Evolutionary conservation across 768 basidiomycete species (phyloP).

Genomic region (Cystofilobasidium macerans): DNA sequence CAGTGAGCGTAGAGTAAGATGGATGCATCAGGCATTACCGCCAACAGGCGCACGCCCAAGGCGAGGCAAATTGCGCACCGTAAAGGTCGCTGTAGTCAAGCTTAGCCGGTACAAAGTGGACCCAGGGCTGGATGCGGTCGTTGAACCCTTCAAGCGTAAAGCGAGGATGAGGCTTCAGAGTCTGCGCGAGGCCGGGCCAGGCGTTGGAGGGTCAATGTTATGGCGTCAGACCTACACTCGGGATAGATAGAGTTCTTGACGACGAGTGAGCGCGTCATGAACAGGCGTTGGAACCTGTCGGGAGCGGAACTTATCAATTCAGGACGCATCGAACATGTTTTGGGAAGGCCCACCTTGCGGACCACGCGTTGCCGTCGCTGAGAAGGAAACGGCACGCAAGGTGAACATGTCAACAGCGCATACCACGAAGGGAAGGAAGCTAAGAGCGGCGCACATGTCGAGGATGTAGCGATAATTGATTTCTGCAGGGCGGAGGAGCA

Average conservation of each 20-base stretch:
- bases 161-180: no score
- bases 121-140: constrained; percentile 2
- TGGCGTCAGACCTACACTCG: not conserved
- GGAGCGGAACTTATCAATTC: no score
- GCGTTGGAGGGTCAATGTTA: not conserved
- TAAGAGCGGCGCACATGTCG: no score
- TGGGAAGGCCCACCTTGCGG: not conserved
- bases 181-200: no score
- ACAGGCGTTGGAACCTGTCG: not conserved
- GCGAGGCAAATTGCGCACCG: constrained; percentile 30
- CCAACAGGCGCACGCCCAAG: not conserved
- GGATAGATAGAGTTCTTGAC: constrained; percentile 5
- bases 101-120: constrained; percentile 54
- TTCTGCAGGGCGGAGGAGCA: no score
- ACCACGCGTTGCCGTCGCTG: constrained; percentile 5
- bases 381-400: no score
- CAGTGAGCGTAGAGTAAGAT: no score
- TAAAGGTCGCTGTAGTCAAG: constrained; percentile 57
- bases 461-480: constrained; percentile 22
- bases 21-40: no score
- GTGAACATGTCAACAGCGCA: no score
- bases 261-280: not conserved
- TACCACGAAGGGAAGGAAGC: no score
- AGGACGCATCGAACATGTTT: no score
- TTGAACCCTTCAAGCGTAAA: not conserved